Base-by-base conservation (phyloP, 2,329 filamentous ascomycete genomes). In the Aspergillus quadricinctus region DNA sequence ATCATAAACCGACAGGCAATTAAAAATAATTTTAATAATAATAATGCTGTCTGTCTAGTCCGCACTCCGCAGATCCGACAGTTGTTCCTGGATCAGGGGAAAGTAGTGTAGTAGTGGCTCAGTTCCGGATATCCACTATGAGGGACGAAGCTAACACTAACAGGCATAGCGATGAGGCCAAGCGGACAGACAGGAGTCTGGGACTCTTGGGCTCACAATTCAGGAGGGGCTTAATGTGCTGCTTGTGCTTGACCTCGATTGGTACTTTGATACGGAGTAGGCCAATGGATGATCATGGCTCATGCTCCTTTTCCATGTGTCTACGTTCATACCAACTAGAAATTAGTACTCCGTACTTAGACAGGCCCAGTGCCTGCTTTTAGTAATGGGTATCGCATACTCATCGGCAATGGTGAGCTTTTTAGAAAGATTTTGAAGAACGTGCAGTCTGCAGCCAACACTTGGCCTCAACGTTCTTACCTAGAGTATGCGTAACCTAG, bases 21-120 rank as follows among this genome's bases (percentile, higher is more conserved):
- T 46, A 23, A 14, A 23, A 52, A 31, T 28, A 35, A 29, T 41
- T 37, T 43, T n/a, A 54, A 54, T 19, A 17, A 54, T 19, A 17
- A 35, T 35, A 35, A 52, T 48, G 48, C 48, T 48, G 52, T 50
- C 37, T 35, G 52, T 50, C 37, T 35, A 35, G 50, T 56, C 56
- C 50, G 62, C 52, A 35, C 48, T 56, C 56, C 50, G 62, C 52
- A 61, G 62, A 64, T 64, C 61, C 53, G 23, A 57, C 53, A 56
- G 54, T 53, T 56, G 59, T 56, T 57, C 57, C 55, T 58, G 57
- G 53, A 55, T 61, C 56, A 57, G 56, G 61, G 59, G 57, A 48
- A 46, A 31, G 28, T 55, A 56, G 57, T 23, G 23, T 23, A 23
- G 23, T 23, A 23, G 2, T 62, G 59, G 57, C 45, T 51, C 59